These are phyloP conservation scores for Aspergillus avenaceus DNA, from an alignment of 495 filamentous ascomycete genomes.

Conservation along the genomic window DNA sequence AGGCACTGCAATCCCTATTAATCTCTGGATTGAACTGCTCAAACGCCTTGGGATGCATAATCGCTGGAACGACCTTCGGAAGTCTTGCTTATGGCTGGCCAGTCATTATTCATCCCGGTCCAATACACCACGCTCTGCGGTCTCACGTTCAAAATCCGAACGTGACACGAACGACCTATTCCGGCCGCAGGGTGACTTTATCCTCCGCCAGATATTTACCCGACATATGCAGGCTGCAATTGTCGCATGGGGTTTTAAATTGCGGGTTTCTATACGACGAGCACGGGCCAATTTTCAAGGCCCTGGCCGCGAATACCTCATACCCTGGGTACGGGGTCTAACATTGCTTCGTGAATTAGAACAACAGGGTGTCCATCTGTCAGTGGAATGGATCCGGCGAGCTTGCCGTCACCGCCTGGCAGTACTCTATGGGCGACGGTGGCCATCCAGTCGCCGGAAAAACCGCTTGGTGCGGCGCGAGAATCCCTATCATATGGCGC, in stretches of 20 bases:
- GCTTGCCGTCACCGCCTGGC: conserved; percentile 47
- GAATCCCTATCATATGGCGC: conserved; percentile 30
- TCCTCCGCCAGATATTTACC: conserved; percentile 43
- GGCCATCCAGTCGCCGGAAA: conserved; percentile 23
- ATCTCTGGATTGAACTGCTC: conserved; percentile 40
- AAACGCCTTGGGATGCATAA: conserved; percentile 37
- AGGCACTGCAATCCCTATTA: conserved; percentile 24
- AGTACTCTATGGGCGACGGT: conserved; percentile 42
- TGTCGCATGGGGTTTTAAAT: conserved; percentile 57
- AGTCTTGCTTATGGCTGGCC: conserved; percentile 41
- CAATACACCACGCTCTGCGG: not conserved
- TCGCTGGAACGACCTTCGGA: conserved; percentile 32
- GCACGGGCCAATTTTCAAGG: conserved; percentile 6
- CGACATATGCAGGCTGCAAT: conserved; percentile 46
- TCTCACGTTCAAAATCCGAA: not conserved
- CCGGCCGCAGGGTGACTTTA: conserved; percentile 2
- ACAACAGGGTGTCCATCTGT: conserved; percentile 42
- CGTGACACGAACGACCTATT: not conserved
- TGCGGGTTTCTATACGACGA: conserved; percentile 21
- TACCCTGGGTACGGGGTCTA: conserved; percentile 48
- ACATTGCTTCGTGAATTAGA: conserved; percentile 46
- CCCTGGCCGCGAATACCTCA: conserved; percentile 11
- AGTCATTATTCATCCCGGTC: conserved; percentile 27
- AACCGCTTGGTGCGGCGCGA: conserved; percentile 34
- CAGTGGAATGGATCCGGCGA: conserved; percentile 26